phyloP scores from a whole-genome alignment of 768 basidiomycete species.

The Collybia nuda region DNA sequence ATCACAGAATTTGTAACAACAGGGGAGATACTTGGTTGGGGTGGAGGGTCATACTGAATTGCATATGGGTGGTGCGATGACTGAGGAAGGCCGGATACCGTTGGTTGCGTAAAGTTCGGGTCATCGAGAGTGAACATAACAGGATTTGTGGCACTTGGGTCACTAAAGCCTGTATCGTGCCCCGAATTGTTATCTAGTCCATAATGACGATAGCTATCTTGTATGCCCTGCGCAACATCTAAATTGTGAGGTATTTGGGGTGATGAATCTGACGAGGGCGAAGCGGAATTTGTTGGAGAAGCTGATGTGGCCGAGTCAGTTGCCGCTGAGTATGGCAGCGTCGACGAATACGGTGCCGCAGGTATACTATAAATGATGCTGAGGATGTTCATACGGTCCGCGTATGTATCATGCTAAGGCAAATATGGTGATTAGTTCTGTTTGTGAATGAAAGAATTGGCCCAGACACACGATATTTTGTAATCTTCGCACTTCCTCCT shows the following conservation, averaged over 20 bases:
- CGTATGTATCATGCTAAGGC: constrained; percentile 87
- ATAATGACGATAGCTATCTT: constrained; percentile 22
- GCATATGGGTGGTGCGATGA: constrained; percentile 54
- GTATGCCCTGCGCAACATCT: constrained; percentile 37
- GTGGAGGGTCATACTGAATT: constrained; percentile 36
- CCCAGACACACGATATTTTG: constrained; percentile 76
- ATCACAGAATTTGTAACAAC: constrained; percentile 35
- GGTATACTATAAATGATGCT: constrained; percentile 88
- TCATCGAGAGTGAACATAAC: constrained; percentile 45
- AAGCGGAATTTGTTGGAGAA: constrained; percentile 39
- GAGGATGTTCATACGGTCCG: constrained; percentile 91
- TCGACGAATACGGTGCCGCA: constrained; percentile 64
- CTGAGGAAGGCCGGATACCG: constrained; percentile 29
- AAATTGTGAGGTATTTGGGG: constrained; percentile 37
- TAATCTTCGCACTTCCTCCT: constrained; percentile 84
- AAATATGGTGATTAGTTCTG: constrained; percentile 7
- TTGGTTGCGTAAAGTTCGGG: constrained; percentile 25
- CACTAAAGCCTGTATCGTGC: constrained; percentile 30
- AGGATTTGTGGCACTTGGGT: constrained; percentile 43
- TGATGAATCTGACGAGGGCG: constrained; percentile 50
- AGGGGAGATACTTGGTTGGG: constrained; percentile 19
- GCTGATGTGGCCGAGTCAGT: constrained; percentile 14
- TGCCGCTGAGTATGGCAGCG: constrained; percentile 42
- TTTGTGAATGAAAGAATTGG: constrained; percentile 2
- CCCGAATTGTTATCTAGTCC: constrained; percentile 10